These are phyloP conservation scores for Ceratocystis ficicola DNA, from an alignment of 2,329 filamentous ascomycete species.

Conservation along the genomic window DNA sequence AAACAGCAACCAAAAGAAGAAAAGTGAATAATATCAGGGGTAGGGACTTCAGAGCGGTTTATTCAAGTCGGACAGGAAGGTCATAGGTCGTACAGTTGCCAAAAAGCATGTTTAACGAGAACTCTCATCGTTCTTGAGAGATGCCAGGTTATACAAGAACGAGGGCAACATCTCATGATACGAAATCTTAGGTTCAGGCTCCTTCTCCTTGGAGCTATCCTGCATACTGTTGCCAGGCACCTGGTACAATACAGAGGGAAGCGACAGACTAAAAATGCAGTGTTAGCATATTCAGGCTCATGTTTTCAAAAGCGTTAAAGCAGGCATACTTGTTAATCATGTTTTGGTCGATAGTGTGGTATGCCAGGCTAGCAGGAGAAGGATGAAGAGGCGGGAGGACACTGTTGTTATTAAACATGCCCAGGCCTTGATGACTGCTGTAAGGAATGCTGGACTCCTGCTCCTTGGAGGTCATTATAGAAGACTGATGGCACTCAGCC, in stretches of 20 bases:
- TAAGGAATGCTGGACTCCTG: not conserved
- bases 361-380: not conserved
- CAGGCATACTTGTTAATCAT: conserved; percentile 15
- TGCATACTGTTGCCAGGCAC: not conserved
- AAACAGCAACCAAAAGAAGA: not conserved
- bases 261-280: not conserved
- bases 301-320: not conserved
- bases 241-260: not conserved
- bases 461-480: conserved; percentile 1
- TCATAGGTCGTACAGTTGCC: not conserved
- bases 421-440: not conserved
- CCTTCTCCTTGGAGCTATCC: not conserved
- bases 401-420: not conserved
- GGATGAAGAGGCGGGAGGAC: conserved; percentile 3
- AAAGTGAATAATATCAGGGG: not conserved
- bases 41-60: not conserved
- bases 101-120: not conserved
- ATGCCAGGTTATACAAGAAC: not conserved
- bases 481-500: not conserved
- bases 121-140: not conserved
- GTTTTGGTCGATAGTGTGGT: conserved; percentile 9
- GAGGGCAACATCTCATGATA: conserved; percentile 9
- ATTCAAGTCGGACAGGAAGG: not conserved
- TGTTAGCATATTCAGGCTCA: not conserved
- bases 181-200: not conserved